These are phyloP conservation scores for Aspergillus caelatus DNA, from an alignment of 2,329 filamentous ascomycete genomes.

Conservation along the genomic window DNA sequence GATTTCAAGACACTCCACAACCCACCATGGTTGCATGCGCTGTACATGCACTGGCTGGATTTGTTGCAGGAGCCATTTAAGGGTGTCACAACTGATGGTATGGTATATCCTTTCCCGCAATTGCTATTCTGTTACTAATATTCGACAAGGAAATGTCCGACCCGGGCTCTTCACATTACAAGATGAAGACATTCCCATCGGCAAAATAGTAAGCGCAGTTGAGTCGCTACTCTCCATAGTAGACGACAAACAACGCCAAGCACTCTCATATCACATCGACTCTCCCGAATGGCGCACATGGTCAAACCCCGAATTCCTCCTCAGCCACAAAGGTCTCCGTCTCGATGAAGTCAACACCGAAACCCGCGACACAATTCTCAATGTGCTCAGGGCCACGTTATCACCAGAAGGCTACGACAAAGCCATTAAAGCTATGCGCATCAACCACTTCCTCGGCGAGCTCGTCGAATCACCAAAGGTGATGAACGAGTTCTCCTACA, in stretches of 20 bases:
- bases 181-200: conserved; percentile 66
- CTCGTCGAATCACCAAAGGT: conserved; percentile 64
- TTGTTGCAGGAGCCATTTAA: conserved; percentile 67
- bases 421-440: conserved; percentile 69
- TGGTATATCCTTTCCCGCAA: conserved; percentile 8
- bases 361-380: conserved; percentile 55
- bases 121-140: not conserved
- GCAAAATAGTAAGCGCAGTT: conserved; percentile 57
- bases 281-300: conserved; percentile 72
- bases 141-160: conserved; percentile 47
- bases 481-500: conserved; percentile 77
- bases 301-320: conserved; percentile 73
- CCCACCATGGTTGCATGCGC: conserved; percentile 68
- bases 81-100: conserved; percentile 71
- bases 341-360: conserved; percentile 62
- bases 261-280: conserved; percentile 64
- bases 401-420: conserved; percentile 73
- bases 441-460: conserved; percentile 75
- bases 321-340: conserved; percentile 69
- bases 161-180: conserved; percentile 60
- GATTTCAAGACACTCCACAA: conserved; percentile 61
- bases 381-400: conserved; percentile 60
- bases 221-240: conserved; percentile 52
- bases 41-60: conserved; percentile 63
- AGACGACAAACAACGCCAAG: conserved; percentile 51